Conservation (phyloP, 1,284 basidiomycete genomes). For the Ganoderma meredithae region DNA sequence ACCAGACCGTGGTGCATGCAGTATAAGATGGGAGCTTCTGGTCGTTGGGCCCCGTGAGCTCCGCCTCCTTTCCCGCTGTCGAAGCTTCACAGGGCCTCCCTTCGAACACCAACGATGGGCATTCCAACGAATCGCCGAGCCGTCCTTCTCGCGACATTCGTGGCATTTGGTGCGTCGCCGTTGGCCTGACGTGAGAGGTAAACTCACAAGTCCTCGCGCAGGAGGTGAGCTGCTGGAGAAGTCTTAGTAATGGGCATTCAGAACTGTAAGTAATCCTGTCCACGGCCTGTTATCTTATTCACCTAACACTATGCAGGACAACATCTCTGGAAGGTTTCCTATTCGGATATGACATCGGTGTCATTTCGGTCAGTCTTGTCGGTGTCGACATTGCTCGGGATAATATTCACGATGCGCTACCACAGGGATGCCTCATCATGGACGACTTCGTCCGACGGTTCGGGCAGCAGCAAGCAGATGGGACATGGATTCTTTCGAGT, state of each 20-base stretch:
- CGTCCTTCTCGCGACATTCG: slow-evolving; percentile 67
- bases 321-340: slow-evolving; percentile 53
- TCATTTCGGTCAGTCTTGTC: slow-evolving; percentile 55
- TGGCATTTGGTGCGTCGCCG: slow-evolving; percentile 51
- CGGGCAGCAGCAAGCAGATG: slow-evolving; percentile 59
- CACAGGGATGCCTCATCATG: slow-evolving; percentile 82
- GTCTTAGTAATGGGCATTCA: not conserved
- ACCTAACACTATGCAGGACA: slow-evolving; percentile 9
- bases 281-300: not conserved
- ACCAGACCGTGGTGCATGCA: not conserved
- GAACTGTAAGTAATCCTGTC: slow-evolving; percentile 11
- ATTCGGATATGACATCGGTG: slow-evolving; percentile 77
- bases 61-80: slow-evolving; percentile 19
- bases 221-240: slow-evolving; percentile 36
- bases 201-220: slow-evolving; percentile 17
- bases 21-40: not conserved
- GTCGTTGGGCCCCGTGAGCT: slow-evolving; percentile 26
- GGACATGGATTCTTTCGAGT: slow-evolving; percentile 60
- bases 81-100: slow-evolving; percentile 5
- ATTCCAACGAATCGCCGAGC: slow-evolving; percentile 66
- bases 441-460: slow-evolving; percentile 77
- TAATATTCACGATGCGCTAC: not conserved
- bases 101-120: slow-evolving; percentile 36
- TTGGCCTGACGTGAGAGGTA: slow-evolving; percentile 3
- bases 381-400: not conserved